These are phyloP conservation scores for Solanum chacoense DNA, from an alignment of 305 asterid genomes.

Conservation along the genomic window DNA sequence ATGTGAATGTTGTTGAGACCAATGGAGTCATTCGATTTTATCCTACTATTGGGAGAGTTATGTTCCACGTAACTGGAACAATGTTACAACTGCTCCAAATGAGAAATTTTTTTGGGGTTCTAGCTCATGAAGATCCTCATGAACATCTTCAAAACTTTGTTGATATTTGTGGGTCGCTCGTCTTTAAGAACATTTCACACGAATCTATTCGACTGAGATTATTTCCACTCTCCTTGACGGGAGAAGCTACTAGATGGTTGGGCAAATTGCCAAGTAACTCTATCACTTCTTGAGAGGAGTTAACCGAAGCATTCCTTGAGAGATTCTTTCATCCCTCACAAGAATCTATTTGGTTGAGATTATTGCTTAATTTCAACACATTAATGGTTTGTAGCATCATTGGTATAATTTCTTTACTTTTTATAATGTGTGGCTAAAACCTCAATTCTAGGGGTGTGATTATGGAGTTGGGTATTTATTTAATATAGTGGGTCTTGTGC, in stretches of 20 bases:
- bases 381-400: background rate
- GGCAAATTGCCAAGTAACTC: background rate
- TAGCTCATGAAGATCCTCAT: background rate
- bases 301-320: background rate
- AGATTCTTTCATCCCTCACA: background rate
- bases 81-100: background rate
- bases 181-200: background rate
- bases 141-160: background rate
- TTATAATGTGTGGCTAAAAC: background rate
- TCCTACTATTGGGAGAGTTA: background rate
- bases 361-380: background rate
- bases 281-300: background rate
- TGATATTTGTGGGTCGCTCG: background rate
- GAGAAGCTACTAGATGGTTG: background rate
- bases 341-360: background rate
- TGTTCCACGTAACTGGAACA: background rate
- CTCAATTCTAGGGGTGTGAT: background rate
- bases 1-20: background rate
- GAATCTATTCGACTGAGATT: background rate
- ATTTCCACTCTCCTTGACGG: background rate
- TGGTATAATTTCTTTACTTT: background rate
- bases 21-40: background rate
- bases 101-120: background rate
- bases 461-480: background rate
- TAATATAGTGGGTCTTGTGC: background rate